phyloP scores from a whole-genome alignment of 768 basidiomycete species.

The Mycena olivaceomarginata region DNA sequence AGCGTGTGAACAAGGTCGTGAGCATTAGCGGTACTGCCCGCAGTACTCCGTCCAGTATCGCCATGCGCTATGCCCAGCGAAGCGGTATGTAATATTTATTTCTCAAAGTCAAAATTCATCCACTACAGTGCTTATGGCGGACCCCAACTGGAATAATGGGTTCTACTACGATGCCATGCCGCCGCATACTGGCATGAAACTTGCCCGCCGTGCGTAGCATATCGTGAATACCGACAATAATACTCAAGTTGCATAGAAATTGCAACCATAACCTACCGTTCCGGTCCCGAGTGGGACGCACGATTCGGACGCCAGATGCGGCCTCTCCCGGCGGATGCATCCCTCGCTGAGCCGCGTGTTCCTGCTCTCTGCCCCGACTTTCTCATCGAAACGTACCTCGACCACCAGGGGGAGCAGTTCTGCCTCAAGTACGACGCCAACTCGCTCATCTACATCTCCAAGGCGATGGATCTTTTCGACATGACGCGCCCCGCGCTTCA shows the following conservation, averaged over 20 bases:
- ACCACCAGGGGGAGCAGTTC: slow-evolving; percentile 97
- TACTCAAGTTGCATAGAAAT: slow-evolving; percentile 78
- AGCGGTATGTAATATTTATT: slow-evolving; percentile 78
- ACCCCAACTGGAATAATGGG: slow-evolving; percentile 99
- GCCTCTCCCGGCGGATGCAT: slow-evolving; percentile 58
- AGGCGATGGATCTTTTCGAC: slow-evolving; percentile 99
- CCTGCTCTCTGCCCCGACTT: slow-evolving; percentile 98
- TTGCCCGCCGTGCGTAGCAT: slow-evolving; percentile 86
- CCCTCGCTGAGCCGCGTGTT: slow-evolving; percentile 57
- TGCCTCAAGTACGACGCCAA: slow-evolving; percentile 99
- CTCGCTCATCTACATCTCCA: slow-evolving; percentile 98
- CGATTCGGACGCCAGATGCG: slow-evolving; percentile 93
- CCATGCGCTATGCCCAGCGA: slow-evolving; percentile 96
- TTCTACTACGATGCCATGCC: slow-evolving; percentile 98
- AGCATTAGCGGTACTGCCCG: slow-evolving; percentile 97
- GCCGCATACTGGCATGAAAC: slow-evolving; percentile 98
- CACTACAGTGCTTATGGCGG: slow-evolving; percentile 95
- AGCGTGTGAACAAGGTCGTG: slow-evolving; percentile 92
- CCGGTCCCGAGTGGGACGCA: slow-evolving; percentile 99
- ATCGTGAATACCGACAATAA: background rate
- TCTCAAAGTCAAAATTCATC: slow-evolving; percentile 19
- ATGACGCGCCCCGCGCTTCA: slow-evolving; percentile 88
- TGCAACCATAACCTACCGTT: slow-evolving; percentile 98
- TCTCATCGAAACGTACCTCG: slow-evolving; percentile 98
- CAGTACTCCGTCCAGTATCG: slow-evolving; percentile 93